phyloP scores from a whole-genome alignment of 805 yeast genomes.

The Lachancea fermentati region DNA sequence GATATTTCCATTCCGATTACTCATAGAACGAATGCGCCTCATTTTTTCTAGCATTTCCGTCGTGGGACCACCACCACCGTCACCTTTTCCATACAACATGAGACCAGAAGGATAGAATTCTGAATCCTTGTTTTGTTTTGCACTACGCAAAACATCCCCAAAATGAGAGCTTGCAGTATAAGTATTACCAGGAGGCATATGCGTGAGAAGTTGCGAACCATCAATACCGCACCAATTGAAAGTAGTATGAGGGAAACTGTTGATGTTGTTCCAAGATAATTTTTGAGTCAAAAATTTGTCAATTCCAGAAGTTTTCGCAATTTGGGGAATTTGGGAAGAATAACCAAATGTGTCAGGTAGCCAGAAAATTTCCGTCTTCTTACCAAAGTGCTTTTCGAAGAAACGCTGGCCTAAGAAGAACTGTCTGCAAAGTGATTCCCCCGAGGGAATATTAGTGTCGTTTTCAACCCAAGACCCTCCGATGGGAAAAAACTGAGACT shows the following conservation, averaged over 20 bases:
- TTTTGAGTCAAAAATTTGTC: slow-evolving; percentile 86
- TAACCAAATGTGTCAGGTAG: slow-evolving; percentile 97
- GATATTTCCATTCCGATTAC: slow-evolving; percentile 65
- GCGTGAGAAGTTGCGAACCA: slow-evolving; percentile 88
- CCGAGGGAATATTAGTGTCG: slow-evolving; percentile 93
- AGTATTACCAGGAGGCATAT: slow-evolving; percentile 97
- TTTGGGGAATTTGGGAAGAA: slow-evolving; percentile 90
- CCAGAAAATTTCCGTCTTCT: slow-evolving; percentile 77
- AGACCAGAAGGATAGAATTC: slow-evolving; percentile 77
- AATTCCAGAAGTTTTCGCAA: slow-evolving; percentile 83
- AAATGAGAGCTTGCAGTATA: slow-evolving; percentile 91
- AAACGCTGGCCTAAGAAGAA: slow-evolving; percentile 86
- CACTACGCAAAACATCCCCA: slow-evolving; percentile 83
- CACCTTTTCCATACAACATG: slow-evolving; percentile 87
- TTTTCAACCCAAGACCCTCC: slow-evolving; percentile 99
- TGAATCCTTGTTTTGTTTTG: slow-evolving; percentile 75
- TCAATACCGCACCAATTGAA: slow-evolving; percentile 95
- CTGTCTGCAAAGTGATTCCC: slow-evolving; percentile 86
- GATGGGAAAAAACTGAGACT: slow-evolving; percentile 77
- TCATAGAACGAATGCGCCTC: slow-evolving; percentile 83
- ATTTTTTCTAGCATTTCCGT: slow-evolving; percentile 90
- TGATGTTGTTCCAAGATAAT: slow-evolving; percentile 93
- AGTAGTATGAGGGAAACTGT: slow-evolving; percentile 80
- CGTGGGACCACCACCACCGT: slow-evolving; percentile 98
- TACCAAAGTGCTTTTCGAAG: slow-evolving; percentile 73